A percentile compares a stretch with the other conserved stretches of the same genome.
These are phyloP conservation scores for Serendipita sp. DNA, from an alignment of 768 basidiomycete genomes.

Conservation along the genomic window DNA sequence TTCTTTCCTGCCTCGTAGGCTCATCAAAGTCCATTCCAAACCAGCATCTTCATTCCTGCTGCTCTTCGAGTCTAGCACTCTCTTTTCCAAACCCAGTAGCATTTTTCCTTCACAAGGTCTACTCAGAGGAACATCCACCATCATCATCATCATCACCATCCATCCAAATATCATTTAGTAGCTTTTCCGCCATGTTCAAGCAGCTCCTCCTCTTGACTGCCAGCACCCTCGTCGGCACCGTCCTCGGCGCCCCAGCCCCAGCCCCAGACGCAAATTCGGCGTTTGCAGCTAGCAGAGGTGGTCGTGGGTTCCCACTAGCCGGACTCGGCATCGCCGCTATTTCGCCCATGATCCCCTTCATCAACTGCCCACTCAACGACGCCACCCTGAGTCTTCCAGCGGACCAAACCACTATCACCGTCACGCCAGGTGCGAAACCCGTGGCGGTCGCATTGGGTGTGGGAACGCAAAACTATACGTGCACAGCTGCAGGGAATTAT, in stretches of 20 bases:
- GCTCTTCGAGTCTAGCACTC: neutral
- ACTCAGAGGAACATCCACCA: no score
- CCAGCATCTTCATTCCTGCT: neutral
- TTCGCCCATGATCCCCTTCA: neutral
- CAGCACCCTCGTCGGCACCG: neutral
- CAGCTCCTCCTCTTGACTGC: no score
- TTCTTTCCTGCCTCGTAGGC: no score
- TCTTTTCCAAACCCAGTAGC: neutral
- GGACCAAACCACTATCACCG: neutral
- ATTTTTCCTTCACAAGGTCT: neutral
- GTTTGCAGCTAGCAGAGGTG: neutral
- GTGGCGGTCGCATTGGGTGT: constrained; percentile 13
- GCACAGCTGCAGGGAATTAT: constrained; percentile 14
- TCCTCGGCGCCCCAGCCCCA: neutral
- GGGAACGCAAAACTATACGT: constrained; percentile 24
- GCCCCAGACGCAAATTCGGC: neutral
- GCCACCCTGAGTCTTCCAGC: neutral
- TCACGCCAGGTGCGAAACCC: neutral
- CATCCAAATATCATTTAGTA: no score
- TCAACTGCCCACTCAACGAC: neutral
- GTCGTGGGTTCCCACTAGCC: neutral
- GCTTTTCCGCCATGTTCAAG: no score
- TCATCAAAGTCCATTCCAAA: no score
- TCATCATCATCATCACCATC: no score
- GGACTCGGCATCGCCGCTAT: neutral